A percentile compares a stretch with the other conserved stretches of the same genome.
Evolutionary conservation across 1,284 basidiomycete genomes (phyloP).

Genomic region (Ganoderma meredithae): DNA sequence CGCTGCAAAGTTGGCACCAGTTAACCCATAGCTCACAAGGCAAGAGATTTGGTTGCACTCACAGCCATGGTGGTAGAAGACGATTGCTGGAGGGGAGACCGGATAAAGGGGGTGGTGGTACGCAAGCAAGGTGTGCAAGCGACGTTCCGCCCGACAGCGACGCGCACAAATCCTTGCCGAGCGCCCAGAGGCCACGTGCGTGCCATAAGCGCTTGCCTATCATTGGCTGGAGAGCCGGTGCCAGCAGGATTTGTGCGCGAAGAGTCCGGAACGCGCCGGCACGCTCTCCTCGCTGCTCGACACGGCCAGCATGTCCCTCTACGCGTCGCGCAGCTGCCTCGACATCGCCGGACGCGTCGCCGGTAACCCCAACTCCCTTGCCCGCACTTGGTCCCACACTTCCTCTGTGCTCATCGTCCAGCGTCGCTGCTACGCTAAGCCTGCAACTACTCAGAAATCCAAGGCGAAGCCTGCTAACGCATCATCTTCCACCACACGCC

Average conservation of each 20-base stretch:
- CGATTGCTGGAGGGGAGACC: conserved; percentile 13
- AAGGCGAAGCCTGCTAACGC: conserved; percentile 22
- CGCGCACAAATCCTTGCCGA: conserved; percentile 37
- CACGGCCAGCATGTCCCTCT: conserved; percentile 28
- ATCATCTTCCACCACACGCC: conserved; percentile 17
- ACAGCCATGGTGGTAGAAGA: conserved; percentile 61
- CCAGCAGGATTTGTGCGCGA: conserved; percentile 11
- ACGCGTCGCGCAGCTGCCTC: conserved; percentile 28
- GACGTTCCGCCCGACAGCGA: conserved; percentile 30
- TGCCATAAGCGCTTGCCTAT: conserved; percentile 11
- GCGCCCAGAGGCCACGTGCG: conserved; percentile 31
- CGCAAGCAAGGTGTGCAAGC: conserved; percentile 32
- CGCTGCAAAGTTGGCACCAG: conserved; percentile 45
- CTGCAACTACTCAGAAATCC: conserved; percentile 22
- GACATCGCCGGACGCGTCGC: conserved; percentile 27
- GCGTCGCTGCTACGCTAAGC: conserved; percentile 26
- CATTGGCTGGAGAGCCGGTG: conserved; percentile 16
- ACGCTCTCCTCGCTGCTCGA: conserved; percentile 22
- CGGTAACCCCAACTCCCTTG: conserved; percentile 17
- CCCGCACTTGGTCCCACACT: conserved; percentile 24
- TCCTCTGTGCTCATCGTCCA: conserved; percentile 22
- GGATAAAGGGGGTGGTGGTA: conserved; percentile 36
- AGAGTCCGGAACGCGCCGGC: conserved; percentile 17
- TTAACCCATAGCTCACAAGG: neutral
- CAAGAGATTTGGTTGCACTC: conserved; percentile 40